phyloP scores from a whole-genome alignment of 331 rosid species.

The Quercus tomentella region DNA sequence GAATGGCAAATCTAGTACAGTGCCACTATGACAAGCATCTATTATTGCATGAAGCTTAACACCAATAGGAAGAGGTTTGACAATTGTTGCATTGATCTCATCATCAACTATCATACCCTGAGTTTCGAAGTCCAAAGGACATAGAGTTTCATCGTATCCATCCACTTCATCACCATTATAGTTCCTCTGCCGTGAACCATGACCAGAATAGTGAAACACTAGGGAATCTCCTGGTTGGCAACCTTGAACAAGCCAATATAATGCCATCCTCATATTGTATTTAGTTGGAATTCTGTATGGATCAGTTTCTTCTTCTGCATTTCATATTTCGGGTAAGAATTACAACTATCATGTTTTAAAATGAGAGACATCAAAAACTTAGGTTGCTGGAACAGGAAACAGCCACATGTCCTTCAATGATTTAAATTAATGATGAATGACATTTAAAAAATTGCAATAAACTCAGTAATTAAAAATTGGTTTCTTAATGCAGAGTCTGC shows the following conservation, averaged over 20 bases:
- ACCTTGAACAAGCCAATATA: conserved; percentile 95
- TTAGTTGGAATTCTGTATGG: conserved; percentile 70
- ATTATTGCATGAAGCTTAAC: conserved; percentile 91
- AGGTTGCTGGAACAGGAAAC: background rate
- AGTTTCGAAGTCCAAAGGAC: conserved; percentile 95
- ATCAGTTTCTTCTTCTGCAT: conserved; percentile 96
- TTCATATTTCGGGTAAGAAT: conserved; percentile 16
- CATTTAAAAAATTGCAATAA: background rate
- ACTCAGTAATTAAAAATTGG: background rate
- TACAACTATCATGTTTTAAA: background rate
- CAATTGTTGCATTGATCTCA: conserved; percentile 77
- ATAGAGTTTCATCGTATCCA: conserved; percentile 91
- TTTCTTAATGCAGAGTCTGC: background rate
- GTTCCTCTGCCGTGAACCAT: conserved; percentile 90
- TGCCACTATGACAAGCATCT: conserved; percentile 98
- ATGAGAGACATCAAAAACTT: background rate
- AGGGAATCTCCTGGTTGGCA: conserved; percentile 92
- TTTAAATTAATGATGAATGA: background rate
- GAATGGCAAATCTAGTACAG: conserved; percentile 89
- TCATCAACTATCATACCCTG: conserved; percentile 99
- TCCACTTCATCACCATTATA: conserved; percentile 88
- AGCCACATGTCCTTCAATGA: background rate
- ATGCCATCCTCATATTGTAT: conserved; percentile 86
- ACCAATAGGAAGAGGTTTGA: conserved; percentile 80
- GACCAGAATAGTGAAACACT: conserved; percentile 95